Percentiles rank a stretch among this genome's conserved stretches.
Conservation (phyloP, 192 early-diverging fungal genomes). For the Coemansia sp. region DNA sequence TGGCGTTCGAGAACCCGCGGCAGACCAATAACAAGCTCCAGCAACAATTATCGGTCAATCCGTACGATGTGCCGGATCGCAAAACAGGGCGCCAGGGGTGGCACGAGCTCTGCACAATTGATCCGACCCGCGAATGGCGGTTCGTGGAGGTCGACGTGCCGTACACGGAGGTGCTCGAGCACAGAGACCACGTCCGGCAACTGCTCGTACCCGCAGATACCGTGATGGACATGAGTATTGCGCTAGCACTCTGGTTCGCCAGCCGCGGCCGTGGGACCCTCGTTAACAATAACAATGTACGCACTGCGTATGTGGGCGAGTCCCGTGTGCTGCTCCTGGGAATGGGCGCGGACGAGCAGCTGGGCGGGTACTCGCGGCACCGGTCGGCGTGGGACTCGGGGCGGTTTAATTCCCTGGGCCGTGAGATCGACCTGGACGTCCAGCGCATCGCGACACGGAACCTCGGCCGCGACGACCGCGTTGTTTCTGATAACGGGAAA, state of each 20-base stretch:
- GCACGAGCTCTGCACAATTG: constrained; percentile 57
- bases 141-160: constrained; percentile 90
- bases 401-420: constrained; percentile 65
- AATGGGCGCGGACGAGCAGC: constrained; percentile 91
- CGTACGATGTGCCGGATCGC: constrained; percentile 82
- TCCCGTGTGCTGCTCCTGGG: constrained; percentile 84
- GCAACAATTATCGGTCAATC: neutral
- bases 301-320: constrained; percentile 54
- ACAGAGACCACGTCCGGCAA: constrained; percentile 61
- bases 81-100: constrained; percentile 61
- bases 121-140: constrained; percentile 76
- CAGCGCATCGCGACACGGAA: constrained; percentile 84
- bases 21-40: constrained; percentile 17
- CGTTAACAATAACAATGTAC: neutral
- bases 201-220: constrained; percentile 80
- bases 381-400: constrained; percentile 64
- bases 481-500: constrained; percentile 81
- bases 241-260: constrained; percentile 96
- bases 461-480: constrained; percentile 90
- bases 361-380: constrained; percentile 91
- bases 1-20: constrained; percentile 93
- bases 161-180: constrained; percentile 61
- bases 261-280: constrained; percentile 68
- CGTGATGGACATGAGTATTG: constrained; percentile 98
- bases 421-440: constrained; percentile 81